Base-by-base conservation (phyloP, 768 basidiomycete species). In the Mycena vulgaris region DNA sequence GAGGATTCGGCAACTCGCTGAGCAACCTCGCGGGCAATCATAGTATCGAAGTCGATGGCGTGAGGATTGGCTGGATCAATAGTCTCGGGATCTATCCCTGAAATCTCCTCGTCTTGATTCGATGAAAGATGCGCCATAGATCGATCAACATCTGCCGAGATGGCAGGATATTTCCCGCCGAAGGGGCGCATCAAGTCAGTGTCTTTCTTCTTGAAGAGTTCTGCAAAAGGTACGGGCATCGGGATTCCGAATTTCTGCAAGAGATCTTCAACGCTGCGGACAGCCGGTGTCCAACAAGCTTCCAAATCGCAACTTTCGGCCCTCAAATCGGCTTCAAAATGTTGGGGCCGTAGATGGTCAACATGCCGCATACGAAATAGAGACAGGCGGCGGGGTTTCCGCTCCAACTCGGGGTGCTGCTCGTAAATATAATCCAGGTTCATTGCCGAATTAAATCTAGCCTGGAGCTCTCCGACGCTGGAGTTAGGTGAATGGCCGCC, bases 131-230 rank as follows among this genome's bases (percentile, higher is more conserved):
- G 21, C 5, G 21, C 42, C n/a, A 45, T 45, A 5, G 42, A 45
- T 2, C 42, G 67, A 58, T 79, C 75, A 2, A 75, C 61, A 58
- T 78, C 78, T 1, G 61, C 57, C 27, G 78, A 75, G 11, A 79
- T 73, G 19, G 77, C 77, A 10, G 78, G 78, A 63, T 79, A 80
- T 48, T 74, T 75, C 1, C 79, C 75, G 9, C 75, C 75, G 14
- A 65, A 69, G 4, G 79, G 78, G 11, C 74, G 59, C 67, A 79
- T 57, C 42, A 80, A 49, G 49, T 80, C 78, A 17, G 72, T 64
- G 16, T 62, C 56, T 5, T 28, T 25, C 42, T n/a, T 45, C 42
- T 45, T n/a, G 42, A 45, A 45, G 17, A 45, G 42, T 21, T 27
- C n/a, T 21, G 42, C 42, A 16, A 28, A 58, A 2, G 66, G 27